Base-by-base conservation (phyloP, 2,329 filamentous ascomycete genomes). In the Epicoccum nigrum region DNA sequence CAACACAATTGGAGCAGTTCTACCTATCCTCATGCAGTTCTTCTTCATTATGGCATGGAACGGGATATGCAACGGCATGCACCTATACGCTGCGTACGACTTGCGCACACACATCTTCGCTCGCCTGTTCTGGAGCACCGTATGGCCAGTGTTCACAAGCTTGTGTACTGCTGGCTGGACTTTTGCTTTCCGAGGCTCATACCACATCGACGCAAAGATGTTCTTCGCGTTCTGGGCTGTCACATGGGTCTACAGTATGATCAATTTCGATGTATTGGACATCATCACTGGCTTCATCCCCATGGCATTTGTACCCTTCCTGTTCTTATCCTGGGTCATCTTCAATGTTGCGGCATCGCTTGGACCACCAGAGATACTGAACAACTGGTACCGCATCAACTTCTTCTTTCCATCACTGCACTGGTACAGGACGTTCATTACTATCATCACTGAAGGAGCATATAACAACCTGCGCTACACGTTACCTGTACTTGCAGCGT, bases 41-140 rank as follows among this genome's bases (percentile, higher is more conserved):
- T 79, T 79, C 67, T 79, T 73, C 54, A 64, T 79, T 17, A 71
- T 74, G 40, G 72, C 69, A 25, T 61, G 77, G 58, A 79, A 80
- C 53, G 75, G 74, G 13, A 63, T 80, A 13, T 74, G 47, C 31
- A 51, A 51, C 8, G 41, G 47, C 23, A 51, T 51, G 41, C 47
- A 51, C 31, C 25, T 51, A 5, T 51, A 57, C 34, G 54, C 54
- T 12, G 54, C 51, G 2, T 58, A 54, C 21, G 45, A 57, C 25
- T 27, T 60, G 0, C 42, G 46, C 8, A 55, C 48, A 16, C 51
- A 60, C 16, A 51, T 55, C 11, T n/a, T 49, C 15, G 54, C 51
- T 3, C 54, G 51, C 2, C 33, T 60, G 2, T 55, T 58, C 23
- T 53, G 42, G 38, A 51, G 48, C 31, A 55, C 33, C 11, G 16